phyloP scores from a whole-genome alignment of 306 rosid species.

The Trifolium subterraneum region DNA sequence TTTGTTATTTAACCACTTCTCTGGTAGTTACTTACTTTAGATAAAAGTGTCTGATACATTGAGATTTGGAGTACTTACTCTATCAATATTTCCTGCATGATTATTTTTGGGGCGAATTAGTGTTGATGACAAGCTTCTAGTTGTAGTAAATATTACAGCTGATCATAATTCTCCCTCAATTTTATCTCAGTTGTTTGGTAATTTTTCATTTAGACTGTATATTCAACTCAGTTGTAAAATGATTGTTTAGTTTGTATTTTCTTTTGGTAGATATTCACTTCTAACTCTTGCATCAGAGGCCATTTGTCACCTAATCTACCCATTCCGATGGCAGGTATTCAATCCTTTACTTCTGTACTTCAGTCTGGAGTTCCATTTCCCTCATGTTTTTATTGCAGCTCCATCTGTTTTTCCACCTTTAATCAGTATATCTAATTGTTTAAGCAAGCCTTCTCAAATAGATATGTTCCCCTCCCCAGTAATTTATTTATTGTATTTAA shows the following conservation, averaged over 20 bases:
- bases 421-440: constrained; percentile 5
- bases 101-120: constrained; percentile 19
- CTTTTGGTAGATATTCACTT: constrained; percentile 86
- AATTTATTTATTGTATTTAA: background rate
- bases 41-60: constrained; percentile 22
- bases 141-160: constrained; percentile 32
- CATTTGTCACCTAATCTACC: constrained; percentile 83
- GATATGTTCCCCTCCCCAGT: background rate
- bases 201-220: constrained; percentile 24
- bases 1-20: constrained; percentile 22
- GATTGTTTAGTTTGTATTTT: constrained; percentile 41
- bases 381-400: constrained; percentile 13
- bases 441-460: constrained; percentile 7
- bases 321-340: constrained; percentile 96
- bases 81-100: constrained; percentile 27
- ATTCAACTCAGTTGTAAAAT: constrained; percentile 36
- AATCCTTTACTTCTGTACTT: constrained; percentile 28
- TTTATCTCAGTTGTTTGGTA: constrained; percentile 35
- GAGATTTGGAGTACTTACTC: constrained; percentile 16
- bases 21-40: constrained; percentile 14
- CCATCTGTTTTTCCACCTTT: constrained; percentile 18
- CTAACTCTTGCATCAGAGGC: no score
- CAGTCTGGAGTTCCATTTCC: background rate
- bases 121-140: constrained; percentile 13
- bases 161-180: constrained; percentile 28